These are phyloP conservation scores for Pelargonium myrrhifolium DNA, from an alignment of 441 rosid species.

Conservation along the genomic window DNA sequence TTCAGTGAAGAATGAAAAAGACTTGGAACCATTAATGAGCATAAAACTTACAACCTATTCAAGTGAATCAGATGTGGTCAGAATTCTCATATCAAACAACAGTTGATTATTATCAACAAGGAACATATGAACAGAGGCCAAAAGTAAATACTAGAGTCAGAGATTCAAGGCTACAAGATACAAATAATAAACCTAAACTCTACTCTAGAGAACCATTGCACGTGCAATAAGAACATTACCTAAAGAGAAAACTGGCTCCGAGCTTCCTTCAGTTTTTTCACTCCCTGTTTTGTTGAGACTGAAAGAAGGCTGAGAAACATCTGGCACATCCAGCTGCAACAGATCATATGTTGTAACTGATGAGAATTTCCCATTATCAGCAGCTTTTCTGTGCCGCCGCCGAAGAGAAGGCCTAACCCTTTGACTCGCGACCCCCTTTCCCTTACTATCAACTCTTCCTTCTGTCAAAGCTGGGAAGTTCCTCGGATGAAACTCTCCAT, in stretches of 20 bases:
- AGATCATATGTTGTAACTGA: constrained; percentile 36
- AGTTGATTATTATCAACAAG: background rate
- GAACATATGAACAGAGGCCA: background rate
- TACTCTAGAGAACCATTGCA: constrained; percentile 7
- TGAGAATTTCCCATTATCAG: constrained; percentile 20
- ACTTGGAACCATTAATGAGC: background rate
- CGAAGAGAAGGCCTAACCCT: constrained; percentile 35
- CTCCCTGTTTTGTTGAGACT: constrained; percentile 24
- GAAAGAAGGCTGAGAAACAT: constrained; percentile 25
- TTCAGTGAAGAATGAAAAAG: background rate
- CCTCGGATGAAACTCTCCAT: constrained; percentile 22
- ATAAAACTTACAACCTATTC: background rate
- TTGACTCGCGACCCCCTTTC: constrained; percentile 27
- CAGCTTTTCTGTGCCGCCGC: constrained; percentile 26
- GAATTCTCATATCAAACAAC: background rate
- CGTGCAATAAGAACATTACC: constrained; percentile 25
- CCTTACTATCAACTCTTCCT: constrained; percentile 26
- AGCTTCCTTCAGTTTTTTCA: constrained; percentile 25
- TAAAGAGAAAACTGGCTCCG: constrained; percentile 14
- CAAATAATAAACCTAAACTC: background rate
- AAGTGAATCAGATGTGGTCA: background rate
- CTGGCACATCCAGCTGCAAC: constrained; percentile 19
- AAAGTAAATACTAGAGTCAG: background rate
- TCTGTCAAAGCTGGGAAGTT: constrained; percentile 20
- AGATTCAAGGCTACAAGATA: background rate